Evolutionary conservation across 805 yeast species (phyloP), one percentile per base, ranked within the genome.

Genomic region (Pichia cabralensis): DNA sequence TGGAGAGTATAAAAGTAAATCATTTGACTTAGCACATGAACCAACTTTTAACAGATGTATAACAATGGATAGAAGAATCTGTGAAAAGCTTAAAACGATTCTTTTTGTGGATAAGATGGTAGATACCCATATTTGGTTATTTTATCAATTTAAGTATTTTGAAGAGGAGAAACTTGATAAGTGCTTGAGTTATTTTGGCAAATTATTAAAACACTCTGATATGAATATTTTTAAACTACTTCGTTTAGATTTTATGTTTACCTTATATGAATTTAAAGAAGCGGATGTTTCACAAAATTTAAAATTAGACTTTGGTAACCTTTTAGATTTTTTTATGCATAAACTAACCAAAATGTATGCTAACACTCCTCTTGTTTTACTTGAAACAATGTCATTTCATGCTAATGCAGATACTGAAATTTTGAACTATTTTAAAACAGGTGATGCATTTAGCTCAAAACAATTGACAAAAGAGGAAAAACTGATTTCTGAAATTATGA

Each of bases 221-320:
- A 67, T 65, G 33, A 74, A 76, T 27, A 46, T 55, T 17, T 61
- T 76, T 0, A 57, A 71, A 22, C 53, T 82, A 22, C 77, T 67
- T 46, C 62, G 95, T 33, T 50, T 92, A 22, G 96, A 88, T 51
- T 74, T 92, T 49, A 69, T 89, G 68, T 52, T 65, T 12, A 49
- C 69, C 3, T 50, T 82, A 1, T 69, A 74, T 47, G 62, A 69
- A 19, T 59, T 80, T 46, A 57, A 66, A 19, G 60, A 61, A 22
- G 74, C 77, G 6, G 55, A 76, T 13, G 66, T 74, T 1, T 53
- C 60, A 1, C 56, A 74, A 0, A 50, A 57, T 12, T 61, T 75
- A 4, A 62, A 84, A 38, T 62, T 60, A 21, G 85, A 79, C 36
- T 69, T 80, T 10, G 77, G 74, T 24, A 71, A 75, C 30, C 76